These are phyloP conservation scores for Vigna nakashimae DNA, from an alignment of 306 rosid genomes.

Conservation along the genomic window DNA sequence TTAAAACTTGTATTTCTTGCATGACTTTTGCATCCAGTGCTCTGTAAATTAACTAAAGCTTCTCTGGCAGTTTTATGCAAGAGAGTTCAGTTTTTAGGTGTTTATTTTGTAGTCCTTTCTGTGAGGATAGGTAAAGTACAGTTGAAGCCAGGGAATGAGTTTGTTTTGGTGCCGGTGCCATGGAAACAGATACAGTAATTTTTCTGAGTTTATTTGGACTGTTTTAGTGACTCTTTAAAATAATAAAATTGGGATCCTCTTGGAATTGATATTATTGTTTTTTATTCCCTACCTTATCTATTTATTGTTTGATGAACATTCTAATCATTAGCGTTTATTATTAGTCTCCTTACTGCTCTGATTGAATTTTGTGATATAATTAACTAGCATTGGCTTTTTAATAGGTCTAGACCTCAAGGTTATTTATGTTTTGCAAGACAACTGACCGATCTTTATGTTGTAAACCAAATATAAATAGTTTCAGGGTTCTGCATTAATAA, in stretches of 20 bases:
- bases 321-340: neutral
- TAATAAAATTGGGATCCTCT: neutral
- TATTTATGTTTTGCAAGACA: neutral
- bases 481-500: neutral
- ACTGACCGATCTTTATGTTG: neutral
- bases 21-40: neutral
- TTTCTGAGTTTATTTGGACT: neutral
- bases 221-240: neutral
- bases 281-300: neutral
- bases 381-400: neutral
- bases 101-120: slow-evolving; percentile 2
- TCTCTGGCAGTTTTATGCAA: neutral
- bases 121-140: slow-evolving; percentile 5
- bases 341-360: neutral
- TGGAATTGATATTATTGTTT: neutral
- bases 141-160: slow-evolving; percentile 12
- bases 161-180: slow-evolving; percentile 11
- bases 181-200: neutral
- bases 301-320: neutral
- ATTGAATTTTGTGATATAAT: neutral
- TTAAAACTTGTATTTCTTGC: slow-evolving; percentile 10
- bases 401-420: no score
- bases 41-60: neutral
- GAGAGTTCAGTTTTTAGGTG: neutral
- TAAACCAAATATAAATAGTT: neutral